Evolutionary conservation across 352 stramenopile species (phyloP), one percentile per base, ranked within the genome.

Genomic region (Phytophthora rubi): DNA sequence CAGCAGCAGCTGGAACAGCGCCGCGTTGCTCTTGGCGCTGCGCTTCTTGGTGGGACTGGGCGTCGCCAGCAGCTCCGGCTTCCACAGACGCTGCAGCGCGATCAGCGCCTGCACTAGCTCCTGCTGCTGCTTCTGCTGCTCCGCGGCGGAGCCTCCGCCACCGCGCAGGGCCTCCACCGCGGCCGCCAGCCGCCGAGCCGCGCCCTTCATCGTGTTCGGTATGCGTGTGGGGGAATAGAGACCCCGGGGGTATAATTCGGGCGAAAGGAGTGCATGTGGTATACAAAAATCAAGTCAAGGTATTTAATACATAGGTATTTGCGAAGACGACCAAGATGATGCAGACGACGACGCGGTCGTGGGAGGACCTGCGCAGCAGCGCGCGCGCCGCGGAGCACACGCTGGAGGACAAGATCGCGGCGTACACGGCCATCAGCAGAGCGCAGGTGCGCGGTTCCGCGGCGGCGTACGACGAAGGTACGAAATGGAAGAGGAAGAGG

Each of bases 401-500:
- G 55, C 76, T 96, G 53, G 89, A 94, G 74, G 88, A 94, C 60
- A 95, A 96, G 59, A 90, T 94, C 53, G 79, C 82, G 13, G 68
- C 86, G 0, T 95, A 92, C 44, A 89, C 77, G 16, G 67, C 80
- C 2, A 77, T 88, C 21, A 92, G 84, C 61, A 88, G 78, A 71
- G 73, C 64, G 42, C 77, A 81, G 32, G 60, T 68, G 52, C 86
- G 84, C 53, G 63, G 59, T 30, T 47, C 53, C 35, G 47, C 59
- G 4, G 47, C 56, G 8, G 62, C 49, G 5, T 91, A 85, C 60
- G 88, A 95, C 55, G 82, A 91, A 77, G 87, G 87, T 96, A 62
- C 0, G 62, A 37, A 26, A 7, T 15, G 10, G 23, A 58, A 23
- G 23, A 42, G 10, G 23, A 58, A 23, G 23, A 60, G 8, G 4